Evolutionary conservation across 1,284 basidiomycete species (phyloP).

Genomic region (Ceratobasidium sp.): DNA sequence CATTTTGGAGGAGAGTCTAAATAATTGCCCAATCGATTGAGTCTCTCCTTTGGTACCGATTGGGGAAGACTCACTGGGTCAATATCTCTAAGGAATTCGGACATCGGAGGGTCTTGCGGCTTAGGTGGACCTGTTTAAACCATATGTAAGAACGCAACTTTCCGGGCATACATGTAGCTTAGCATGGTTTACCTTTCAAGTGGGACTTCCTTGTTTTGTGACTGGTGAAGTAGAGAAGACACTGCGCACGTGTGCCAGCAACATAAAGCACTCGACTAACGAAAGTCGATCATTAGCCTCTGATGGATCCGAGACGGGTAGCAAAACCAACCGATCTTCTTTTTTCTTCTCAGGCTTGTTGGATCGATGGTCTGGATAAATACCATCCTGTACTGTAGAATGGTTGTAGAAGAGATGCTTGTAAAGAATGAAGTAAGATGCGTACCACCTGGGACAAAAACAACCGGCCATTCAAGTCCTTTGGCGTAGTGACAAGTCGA

Average conservation of each 20-base stretch:
- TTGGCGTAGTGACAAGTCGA: slow-evolving; percentile 90
- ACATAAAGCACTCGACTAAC: slow-evolving; percentile 94
- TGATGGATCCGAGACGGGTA: too few relatives aligned
- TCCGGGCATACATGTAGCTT: too few relatives aligned
- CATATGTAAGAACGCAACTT: too few relatives aligned
- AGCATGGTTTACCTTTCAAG: too few relatives aligned
- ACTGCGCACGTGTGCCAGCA: slow-evolving; percentile 87
- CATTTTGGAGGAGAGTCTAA: neutral
- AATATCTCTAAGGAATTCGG: neutral
- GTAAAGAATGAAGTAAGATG: neutral
- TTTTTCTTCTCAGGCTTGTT: slow-evolving; percentile 69
- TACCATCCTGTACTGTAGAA: slow-evolving; percentile 75
- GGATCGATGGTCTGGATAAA: slow-evolving; percentile 78
- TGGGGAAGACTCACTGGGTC: neutral
- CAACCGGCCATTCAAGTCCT: slow-evolving; percentile 90
- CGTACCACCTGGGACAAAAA: slow-evolving; percentile 77
- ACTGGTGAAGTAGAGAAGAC: slow-evolving; percentile 73
- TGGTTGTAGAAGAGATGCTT: neutral
- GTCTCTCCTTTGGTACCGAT: neutral
- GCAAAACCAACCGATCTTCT: slow-evolving; percentile 76
- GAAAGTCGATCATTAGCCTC: too few relatives aligned
- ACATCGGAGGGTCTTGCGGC: neutral
- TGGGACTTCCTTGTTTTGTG: too few relatives aligned
- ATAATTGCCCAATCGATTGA: neutral
- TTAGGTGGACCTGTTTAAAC: neutral